Percentiles rank a stretch among this genome's conserved stretches.
These are phyloP conservation scores for Naganishia randhawae DNA, from an alignment of 768 basidiomycete genomes.

Conservation along the genomic window DNA sequence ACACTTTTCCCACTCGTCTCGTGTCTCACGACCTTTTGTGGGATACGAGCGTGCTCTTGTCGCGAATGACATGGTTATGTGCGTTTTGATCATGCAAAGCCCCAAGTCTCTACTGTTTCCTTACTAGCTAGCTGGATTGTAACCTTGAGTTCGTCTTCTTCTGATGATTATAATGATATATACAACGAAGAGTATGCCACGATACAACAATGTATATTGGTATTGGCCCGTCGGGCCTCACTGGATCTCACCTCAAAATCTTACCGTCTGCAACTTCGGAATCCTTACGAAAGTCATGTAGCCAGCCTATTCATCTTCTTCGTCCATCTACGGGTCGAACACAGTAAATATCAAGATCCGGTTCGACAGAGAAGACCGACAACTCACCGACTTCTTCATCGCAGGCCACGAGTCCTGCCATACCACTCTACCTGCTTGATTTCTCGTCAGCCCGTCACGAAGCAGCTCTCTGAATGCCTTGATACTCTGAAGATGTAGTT, in stretches of 20 bases:
- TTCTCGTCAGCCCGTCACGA: slow-evolving; percentile 7
- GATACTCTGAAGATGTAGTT: slow-evolving; percentile 17
- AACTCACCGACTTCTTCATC: slow-evolving; percentile 5
- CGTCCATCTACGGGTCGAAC: neutral
- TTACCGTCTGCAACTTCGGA: neutral
- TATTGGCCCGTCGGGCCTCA: neutral
- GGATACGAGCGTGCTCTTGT: too few species aligned
- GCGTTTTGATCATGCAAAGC: neutral
- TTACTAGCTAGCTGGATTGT: neutral
- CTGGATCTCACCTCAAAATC: neutral
- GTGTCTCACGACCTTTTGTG: neutral
- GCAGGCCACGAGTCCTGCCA: slow-evolving; percentile 1
- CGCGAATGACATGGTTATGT: too few species aligned
- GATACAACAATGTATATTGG: neutral
- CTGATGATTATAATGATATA: neutral
- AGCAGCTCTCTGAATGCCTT: slow-evolving; percentile 15
- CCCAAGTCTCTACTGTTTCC: too few species aligned
- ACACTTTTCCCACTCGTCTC: neutral
- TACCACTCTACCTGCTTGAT: slow-evolving; percentile 2
- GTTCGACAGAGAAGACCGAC: neutral
- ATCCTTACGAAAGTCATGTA: neutral
- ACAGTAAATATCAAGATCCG: neutral
- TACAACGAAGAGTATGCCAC: neutral
- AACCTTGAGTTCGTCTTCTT: neutral
- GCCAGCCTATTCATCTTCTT: slow-evolving; percentile 4